phyloP scores from a whole-genome alignment of 148 eudicot species.

The Cornus florida region DNA sequence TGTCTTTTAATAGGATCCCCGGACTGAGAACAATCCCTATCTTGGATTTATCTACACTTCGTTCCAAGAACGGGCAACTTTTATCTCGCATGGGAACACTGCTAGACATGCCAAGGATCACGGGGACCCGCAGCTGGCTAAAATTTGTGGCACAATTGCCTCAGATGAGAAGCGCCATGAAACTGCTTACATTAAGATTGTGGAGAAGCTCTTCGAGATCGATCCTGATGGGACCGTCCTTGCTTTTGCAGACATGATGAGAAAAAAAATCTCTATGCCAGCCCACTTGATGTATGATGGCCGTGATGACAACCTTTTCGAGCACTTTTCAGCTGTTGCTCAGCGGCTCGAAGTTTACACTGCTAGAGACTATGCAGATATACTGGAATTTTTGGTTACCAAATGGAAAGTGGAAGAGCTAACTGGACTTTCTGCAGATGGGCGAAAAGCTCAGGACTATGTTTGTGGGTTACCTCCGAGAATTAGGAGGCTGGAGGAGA shows the following conservation, averaged over 20 bases:
- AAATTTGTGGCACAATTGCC: conserved; percentile 27
- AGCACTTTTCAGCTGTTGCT: conserved; percentile 25
- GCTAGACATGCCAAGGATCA: conserved; percentile 26
- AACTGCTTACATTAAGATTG: conserved; percentile 30
- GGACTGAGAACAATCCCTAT: conserved; percentile 27
- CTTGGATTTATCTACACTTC: conserved; percentile 31
- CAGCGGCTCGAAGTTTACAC: conserved; percentile 27
- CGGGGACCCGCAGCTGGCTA: conserved; percentile 20
- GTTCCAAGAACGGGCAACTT: conserved; percentile 30
- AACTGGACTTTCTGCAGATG: conserved; percentile 16
- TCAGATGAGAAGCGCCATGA: conserved; percentile 33
- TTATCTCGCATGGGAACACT: conserved; percentile 30
- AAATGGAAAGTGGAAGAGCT: conserved; percentile 29
- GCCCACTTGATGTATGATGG: conserved; percentile 34
- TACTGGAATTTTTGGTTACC: conserved; percentile 27
- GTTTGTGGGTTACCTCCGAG: conserved; percentile 23
- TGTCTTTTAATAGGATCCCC: conserved; percentile 19
- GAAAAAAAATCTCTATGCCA: conserved; percentile 27
- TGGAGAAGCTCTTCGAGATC: conserved; percentile 27
- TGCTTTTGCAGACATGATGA: conserved; percentile 31
- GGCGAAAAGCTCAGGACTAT: conserved; percentile 22
- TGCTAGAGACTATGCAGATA: conserved; percentile 27
- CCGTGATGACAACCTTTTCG: conserved; percentile 25
- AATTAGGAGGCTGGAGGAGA: conserved; percentile 16
- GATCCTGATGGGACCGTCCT: conserved; percentile 27